Percentiles rank a stretch among this genome's conserved stretches.
Conservation (phyloP, 345 rosid species). For the Psidium friedrichsthalianum region DNA sequence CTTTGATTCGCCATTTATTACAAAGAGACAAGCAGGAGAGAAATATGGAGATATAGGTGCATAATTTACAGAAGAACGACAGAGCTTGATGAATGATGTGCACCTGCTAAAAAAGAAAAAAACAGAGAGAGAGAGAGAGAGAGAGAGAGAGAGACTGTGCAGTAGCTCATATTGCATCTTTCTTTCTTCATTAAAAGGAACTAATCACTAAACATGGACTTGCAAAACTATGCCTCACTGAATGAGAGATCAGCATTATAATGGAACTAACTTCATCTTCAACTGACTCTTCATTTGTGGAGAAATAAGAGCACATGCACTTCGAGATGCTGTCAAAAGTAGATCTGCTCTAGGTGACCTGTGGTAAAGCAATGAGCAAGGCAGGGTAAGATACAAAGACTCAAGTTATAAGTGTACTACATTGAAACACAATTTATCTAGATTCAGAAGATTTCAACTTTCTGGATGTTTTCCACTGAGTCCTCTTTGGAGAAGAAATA, state of each 20-base stretch:
- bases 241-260: background rate
- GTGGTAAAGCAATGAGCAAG: background rate
- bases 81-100: background rate
- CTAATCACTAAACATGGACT: background rate
- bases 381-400: background rate
- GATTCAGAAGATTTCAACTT: constrained; percentile 4
- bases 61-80: background rate
- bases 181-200: background rate
- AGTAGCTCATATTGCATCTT: background rate
- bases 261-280: constrained; percentile 4
- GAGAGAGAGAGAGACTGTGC: background rate
- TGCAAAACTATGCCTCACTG: background rate
- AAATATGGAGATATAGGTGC: background rate
- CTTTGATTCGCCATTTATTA: background rate
- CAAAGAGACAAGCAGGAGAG: background rate
- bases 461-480: background rate
- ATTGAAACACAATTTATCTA: background rate
- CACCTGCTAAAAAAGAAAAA: background rate
- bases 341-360: constrained; percentile 6
- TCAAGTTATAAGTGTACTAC: background rate
- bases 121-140: too few relatives aligned
- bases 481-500: background rate
- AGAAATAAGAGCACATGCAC: constrained; percentile 3
- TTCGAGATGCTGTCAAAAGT: background rate
- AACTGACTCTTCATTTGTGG: background rate